A percentile compares a stretch with the other conserved stretches of the same genome.
phyloP scores from a whole-genome alignment of 2,329 filamentous ascomycete genomes.

The Thelonectria discophora region DNA sequence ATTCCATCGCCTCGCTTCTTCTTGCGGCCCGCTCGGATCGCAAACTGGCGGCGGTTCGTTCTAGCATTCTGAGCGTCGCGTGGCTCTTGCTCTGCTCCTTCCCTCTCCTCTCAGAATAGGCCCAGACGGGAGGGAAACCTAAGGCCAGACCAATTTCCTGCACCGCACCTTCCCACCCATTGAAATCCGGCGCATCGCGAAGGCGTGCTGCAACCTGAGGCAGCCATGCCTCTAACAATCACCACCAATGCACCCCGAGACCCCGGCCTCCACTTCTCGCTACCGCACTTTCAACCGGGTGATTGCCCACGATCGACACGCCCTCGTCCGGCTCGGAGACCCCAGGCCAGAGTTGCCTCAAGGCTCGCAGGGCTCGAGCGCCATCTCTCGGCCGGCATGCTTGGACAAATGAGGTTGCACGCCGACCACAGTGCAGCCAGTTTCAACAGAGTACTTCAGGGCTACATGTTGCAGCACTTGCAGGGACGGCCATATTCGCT shows the following conservation, averaged over 20 bases:
- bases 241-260: neutral
- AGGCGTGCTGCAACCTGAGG: neutral
- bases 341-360: conserved; percentile 8
- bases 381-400: conserved; percentile 36
- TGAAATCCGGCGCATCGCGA: no score
- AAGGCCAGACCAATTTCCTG: no score
- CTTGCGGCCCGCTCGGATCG: conserved; percentile 6
- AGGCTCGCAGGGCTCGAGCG: conserved; percentile 7
- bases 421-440: conserved; percentile 37
- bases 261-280: neutral
- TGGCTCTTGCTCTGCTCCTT: no score
- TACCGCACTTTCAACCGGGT: neutral
- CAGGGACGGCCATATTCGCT: conserved; percentile 3
- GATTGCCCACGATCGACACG: conserved; percentile 3
- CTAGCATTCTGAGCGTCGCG: neutral
- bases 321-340: conserved; percentile 10
- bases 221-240: conserved; percentile 1
- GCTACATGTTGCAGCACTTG: conserved; percentile 38
- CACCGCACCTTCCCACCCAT: no score
- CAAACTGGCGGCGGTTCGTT: neutral
- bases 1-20: neutral
- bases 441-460: conserved; percentile 33
- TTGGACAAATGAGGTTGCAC: conserved; percentile 36
- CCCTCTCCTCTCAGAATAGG: no score
- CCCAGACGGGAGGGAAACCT: no score